Base-by-base conservation (phyloP, 305 asterid species). In the Fraxinus sp. region DNA sequence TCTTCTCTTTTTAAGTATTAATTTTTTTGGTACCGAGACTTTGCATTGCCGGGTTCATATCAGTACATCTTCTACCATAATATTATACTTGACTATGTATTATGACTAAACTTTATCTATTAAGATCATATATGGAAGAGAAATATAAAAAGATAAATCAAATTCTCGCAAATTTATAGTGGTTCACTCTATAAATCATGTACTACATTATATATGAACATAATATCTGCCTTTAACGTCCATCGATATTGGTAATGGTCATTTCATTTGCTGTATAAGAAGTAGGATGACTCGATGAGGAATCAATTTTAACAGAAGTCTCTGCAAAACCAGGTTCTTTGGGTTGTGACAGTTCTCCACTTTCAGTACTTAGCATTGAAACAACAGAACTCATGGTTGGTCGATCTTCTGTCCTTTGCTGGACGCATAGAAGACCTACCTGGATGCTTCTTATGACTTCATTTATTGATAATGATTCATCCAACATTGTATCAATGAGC, bases 341-440 rank as follows among this genome's bases (percentile, higher is more conserved):
- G 37, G 76, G 82, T 16, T 70, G 83, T 1, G 83, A 73, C 68
- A 80, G 4, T 49, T 32, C 59, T 52, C 26, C 79, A 72, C 4
- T 39, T 32, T 33, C 74, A 14, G 26, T 74, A 9, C 77, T 74
- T 13, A 55, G 74, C 79, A 74, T 73, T 7, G 22, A 74, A 11
- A 80, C 79, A 20, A 80, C 74, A 32, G 36, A n/a, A 52, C 55
- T 18, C 79, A 73, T 80, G 13, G 59, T 74, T 35, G 83, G 83
- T 39, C 74, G 68, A 30, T 52, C 79, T 24, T 72, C 79, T 4
- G n/a, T 5, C 11, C 39, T 74, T 35, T 66, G n/a, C 77, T 79
- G 82, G 18, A 79, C 77, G 24, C 77, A 79, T 2, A 79, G 57
- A 11, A 66, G 77, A 16, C 59, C 82, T 7, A 79, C 77, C 66